phyloP scores from a whole-genome alignment of 805 yeast genomes.

The Middelhovenomyces tepae region DNA sequence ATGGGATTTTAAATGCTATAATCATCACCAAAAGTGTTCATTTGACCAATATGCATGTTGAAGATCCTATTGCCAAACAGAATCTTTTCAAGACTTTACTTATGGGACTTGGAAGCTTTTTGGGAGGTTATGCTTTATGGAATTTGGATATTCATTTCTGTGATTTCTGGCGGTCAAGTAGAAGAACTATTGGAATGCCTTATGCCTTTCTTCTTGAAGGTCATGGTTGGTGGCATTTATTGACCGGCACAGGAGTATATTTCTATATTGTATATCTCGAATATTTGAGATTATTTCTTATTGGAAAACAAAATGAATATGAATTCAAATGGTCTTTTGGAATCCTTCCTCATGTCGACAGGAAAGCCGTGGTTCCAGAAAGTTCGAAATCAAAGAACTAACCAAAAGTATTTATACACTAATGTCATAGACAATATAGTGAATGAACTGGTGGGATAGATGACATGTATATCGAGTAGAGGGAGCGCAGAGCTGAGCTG shows the following conservation, averaged over 20 bases:
- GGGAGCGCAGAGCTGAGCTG: too few relatives aligned
- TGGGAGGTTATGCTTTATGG: constrained; percentile 78
- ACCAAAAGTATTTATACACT: too few relatives aligned
- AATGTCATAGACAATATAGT: too few relatives aligned
- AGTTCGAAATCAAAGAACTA: not conserved
- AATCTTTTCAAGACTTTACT: constrained; percentile 48
- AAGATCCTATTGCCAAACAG: constrained; percentile 37
- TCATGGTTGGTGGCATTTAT: constrained; percentile 94
- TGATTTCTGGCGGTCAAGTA: constrained; percentile 41
- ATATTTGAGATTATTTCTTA: constrained; percentile 59
- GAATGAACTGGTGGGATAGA: too few relatives aligned
- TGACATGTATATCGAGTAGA: too few relatives aligned
- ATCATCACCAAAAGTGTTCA: constrained; percentile 54
- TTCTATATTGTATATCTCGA: constrained; percentile 74
- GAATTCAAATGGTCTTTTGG: constrained; percentile 50
- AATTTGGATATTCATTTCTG: constrained; percentile 82
- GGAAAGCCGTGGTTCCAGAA: constrained; percentile 14
- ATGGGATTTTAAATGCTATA: constrained; percentile 66
- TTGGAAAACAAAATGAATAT: constrained; percentile 47
- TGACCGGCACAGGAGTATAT: constrained; percentile 72
- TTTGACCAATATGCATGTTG: constrained; percentile 46
- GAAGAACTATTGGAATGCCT: constrained; percentile 72
- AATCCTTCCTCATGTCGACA: constrained; percentile 39
- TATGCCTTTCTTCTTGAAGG: constrained; percentile 80
- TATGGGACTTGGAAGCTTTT: constrained; percentile 53